Conservation (phyloP, 225 moss, liverwort and hornwort species). For the Climacium dendroides region DNA sequence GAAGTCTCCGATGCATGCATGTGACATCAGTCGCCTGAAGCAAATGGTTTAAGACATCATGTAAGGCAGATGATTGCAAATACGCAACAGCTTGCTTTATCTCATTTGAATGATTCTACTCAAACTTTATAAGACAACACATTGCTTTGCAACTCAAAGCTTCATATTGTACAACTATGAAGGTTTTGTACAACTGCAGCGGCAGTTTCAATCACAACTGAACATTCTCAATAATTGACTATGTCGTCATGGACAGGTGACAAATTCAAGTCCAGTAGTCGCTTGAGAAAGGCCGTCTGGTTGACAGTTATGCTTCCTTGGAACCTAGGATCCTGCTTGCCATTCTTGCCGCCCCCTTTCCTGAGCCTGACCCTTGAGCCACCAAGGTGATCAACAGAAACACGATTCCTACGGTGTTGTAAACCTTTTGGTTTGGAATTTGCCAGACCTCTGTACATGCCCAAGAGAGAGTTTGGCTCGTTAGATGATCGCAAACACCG, state of each 20-base stretch:
- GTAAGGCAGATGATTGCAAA: neutral
- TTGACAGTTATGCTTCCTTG: conserved; percentile 94
- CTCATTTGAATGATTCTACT: neutral
- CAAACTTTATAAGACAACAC: neutral
- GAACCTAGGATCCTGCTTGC: conserved; percentile 48
- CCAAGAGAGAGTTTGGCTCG: conserved; percentile 58
- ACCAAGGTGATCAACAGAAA: conserved; percentile 89
- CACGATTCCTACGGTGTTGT: conserved; percentile 71
- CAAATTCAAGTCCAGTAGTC: conserved; percentile 42
- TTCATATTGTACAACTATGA: conserved; percentile 18
- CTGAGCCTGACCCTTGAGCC: conserved; percentile 44
- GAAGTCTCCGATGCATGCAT: neutral
- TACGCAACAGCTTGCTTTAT: neutral
- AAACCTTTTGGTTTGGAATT: conserved; percentile 57
- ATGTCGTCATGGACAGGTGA: conserved; percentile 41
- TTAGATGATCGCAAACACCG: conserved; percentile 35
- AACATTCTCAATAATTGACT: conserved; percentile 30
- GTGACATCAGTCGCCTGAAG: neutral
- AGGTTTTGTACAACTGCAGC: conserved; percentile 5
- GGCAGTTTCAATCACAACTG: neutral
- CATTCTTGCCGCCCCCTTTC: conserved; percentile 53
- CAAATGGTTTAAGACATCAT: neutral
- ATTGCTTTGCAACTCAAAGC: conserved; percentile 10
- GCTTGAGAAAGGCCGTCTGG: conserved; percentile 60
- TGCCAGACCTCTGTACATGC: conserved; percentile 67